A percentile compares a stretch with the other conserved stretches of the same genome.
phyloP scores from a whole-genome alignment of 1,284 basidiomycete species.

The Cerioporus squamosus region DNA sequence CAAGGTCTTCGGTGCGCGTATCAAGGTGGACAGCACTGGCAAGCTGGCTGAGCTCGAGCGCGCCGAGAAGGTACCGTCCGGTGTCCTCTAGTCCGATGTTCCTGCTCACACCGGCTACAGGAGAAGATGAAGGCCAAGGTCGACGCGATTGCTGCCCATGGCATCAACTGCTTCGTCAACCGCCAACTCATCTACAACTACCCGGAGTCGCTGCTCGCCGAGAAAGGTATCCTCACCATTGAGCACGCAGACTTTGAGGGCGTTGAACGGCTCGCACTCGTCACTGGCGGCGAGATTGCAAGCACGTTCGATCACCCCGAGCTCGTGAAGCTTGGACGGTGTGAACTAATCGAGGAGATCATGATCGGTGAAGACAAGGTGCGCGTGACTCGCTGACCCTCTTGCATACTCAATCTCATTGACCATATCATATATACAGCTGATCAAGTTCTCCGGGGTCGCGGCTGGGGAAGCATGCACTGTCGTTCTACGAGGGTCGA shows the following conservation, averaged over 20 bases:
- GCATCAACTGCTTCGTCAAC: constrained; percentile 98
- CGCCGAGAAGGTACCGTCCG: constrained; percentile 73
- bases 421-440: constrained; percentile 45
- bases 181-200: constrained; percentile 99
- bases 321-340: constrained; percentile 91
- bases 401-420: neutral
- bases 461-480: constrained; percentile 99
- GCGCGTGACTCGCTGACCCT: constrained; percentile 21
- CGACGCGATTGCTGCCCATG: constrained; percentile 91
- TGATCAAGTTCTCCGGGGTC: constrained; percentile 99
- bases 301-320: constrained; percentile 96
- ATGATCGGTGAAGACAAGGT: constrained; percentile 99
- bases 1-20: constrained; percentile 97
- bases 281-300: constrained; percentile 98
- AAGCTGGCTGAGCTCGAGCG: constrained; percentile 98
- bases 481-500: constrained; percentile 95
- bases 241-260: constrained; percentile 99
- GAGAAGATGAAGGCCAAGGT: constrained; percentile 99
- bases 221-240: constrained; percentile 94
- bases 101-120: constrained; percentile 38
- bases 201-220: constrained; percentile 92
- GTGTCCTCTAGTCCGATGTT: constrained; percentile 14
- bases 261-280: constrained; percentile 93
- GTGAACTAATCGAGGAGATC: constrained; percentile 97
- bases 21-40: constrained; percentile 95